Evolutionary conservation across 257 asterid species (phyloP), one percentile per base, ranked within the genome.

Genomic region (Solanum tarijense): DNA sequence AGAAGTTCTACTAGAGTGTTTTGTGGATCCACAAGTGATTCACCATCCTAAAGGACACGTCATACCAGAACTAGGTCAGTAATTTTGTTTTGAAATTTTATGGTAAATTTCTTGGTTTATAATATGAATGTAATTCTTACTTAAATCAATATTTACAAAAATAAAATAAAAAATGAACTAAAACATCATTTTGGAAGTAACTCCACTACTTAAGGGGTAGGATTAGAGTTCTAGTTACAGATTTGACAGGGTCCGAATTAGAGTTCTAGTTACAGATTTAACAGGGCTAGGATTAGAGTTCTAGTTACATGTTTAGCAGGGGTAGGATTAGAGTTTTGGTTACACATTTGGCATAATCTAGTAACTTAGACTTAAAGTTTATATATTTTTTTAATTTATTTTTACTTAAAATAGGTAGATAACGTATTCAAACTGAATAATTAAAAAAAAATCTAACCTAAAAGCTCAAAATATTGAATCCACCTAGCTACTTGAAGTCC

Each of bases 1-100:
- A 5, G 65, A 75, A 78, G 86, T 89, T 71, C 39, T 92, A 25
- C 1, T 88, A 25, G 73, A 46, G 25, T 84, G 86, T 62, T 91
- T 91, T 88, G 85, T 91, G 16, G 89, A 88, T 81, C 92, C 92
- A 6, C 65, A 43, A 84, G 91, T 92, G 31, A 88, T 92, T 84
- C 23, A 76, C 43, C 90, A 92, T 82, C 78, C 92, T 32, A 81
- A 88, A 82, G 92, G 92, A 21, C 92, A 89, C 78, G 88, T 65
- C 0, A 34, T 91, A 36, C 93, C 92, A 4, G 73, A 58, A 81
- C 78, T 90, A 25, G 89, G 93, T 88, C 11, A 83, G 91, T 72
- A 38, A 13, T 6, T 25, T 14, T 14, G 84, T 41, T 58, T 39
- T 38, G 35, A 7, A 39, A 39, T 39, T 38, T 76, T 1, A 12